phyloP scores from a whole-genome alignment of 1,139 yeast species.

The Taphrina deformans region DNA sequence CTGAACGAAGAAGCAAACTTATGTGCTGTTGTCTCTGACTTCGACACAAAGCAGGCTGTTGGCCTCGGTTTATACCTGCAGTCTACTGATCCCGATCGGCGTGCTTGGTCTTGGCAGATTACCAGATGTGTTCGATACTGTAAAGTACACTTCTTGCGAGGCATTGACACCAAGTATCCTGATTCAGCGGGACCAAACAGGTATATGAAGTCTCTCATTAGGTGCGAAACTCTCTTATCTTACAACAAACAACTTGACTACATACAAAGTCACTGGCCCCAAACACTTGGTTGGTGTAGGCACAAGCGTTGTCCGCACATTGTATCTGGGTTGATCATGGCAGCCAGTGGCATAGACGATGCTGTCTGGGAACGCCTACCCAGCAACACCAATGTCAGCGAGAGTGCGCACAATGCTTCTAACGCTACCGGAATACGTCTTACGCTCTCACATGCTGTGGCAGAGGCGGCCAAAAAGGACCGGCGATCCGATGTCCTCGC shows the following conservation, averaged over 20 bases:
- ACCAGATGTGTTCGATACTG: not conserved
- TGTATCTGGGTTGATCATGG: not conserved
- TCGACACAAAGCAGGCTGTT: not conserved
- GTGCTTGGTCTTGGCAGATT: not conserved
- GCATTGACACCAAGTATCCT: not conserved
- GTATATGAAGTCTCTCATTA: not conserved
- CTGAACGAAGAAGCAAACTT: not conserved
- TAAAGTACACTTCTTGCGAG: not conserved
- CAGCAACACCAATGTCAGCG: not conserved
- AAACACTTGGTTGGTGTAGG: not conserved
- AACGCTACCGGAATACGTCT: not conserved
- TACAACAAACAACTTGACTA: not conserved
- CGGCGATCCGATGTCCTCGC: not conserved
- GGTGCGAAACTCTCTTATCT: not conserved
- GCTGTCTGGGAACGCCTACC: not conserved
- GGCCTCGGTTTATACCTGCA: not conserved
- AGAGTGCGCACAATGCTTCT: not conserved
- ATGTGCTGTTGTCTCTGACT: not conserved
- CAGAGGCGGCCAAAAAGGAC: not conserved
- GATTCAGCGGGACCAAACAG: not conserved
- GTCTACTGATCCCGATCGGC: not conserved
- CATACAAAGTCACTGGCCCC: not conserved
- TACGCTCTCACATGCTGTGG: not conserved
- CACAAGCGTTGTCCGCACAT: not conserved
- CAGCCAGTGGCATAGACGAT: not conserved